Evolutionary conservation across 2,329 filamentous ascomycete genomes (phyloP).

Genomic region (Alternaria tenuissima): DNA sequence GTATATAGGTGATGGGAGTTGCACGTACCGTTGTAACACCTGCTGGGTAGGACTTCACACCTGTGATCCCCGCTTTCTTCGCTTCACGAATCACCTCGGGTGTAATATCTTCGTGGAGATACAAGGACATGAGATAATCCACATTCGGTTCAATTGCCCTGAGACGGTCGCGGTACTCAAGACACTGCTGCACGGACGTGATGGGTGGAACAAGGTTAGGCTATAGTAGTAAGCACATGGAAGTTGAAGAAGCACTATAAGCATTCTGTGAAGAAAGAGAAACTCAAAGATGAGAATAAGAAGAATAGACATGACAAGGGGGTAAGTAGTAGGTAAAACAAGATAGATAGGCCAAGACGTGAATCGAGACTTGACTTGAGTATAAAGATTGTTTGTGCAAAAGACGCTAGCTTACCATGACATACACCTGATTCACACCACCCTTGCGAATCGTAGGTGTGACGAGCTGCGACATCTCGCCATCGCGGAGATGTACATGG

Average conservation of each 20-base stretch:
- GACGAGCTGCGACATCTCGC: constrained; percentile 61
- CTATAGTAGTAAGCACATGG: constrained; percentile 33
- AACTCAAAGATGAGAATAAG: background rate
- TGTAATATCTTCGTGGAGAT: constrained; percentile 59
- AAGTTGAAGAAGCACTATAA: background rate
- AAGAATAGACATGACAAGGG: background rate
- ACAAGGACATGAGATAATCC: constrained; percentile 61
- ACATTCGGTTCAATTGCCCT: constrained; percentile 58
- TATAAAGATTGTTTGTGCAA: background rate
- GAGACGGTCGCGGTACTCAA: constrained; percentile 57
- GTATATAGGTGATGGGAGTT: background rate
- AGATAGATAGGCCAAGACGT: background rate
- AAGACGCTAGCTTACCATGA: constrained; percentile 56
- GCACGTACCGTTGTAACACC: constrained; percentile 50
- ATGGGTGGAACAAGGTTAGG: constrained; percentile 61
- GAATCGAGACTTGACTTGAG: background rate
- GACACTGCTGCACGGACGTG: constrained; percentile 57
- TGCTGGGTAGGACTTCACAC: constrained; percentile 74
- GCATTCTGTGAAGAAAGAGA: background rate
- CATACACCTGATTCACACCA: constrained; percentile 63
- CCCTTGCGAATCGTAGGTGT: constrained; percentile 60
- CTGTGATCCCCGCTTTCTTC: constrained; percentile 73
- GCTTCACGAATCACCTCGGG: constrained; percentile 72
- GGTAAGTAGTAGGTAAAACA: background rate
- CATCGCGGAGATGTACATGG: constrained; percentile 62